Conservation (phyloP, 2,329 filamentous ascomycete genomes). For the Teratosphaeria epicoccoides region DNA sequence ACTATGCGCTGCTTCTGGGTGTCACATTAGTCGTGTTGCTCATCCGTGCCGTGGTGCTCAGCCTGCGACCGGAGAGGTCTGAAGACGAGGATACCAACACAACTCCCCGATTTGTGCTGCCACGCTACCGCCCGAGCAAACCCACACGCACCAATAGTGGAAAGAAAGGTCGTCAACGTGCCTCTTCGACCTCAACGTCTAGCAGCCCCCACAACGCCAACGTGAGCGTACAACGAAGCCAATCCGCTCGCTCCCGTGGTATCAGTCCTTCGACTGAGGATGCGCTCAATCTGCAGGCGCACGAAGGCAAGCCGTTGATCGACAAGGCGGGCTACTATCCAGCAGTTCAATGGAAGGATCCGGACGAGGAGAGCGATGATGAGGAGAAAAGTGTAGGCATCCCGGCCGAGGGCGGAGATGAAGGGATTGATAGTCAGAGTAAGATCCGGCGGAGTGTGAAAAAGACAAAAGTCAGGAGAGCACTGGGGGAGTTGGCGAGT, state of each 20-base stretch:
- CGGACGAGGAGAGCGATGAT: constrained; percentile 17
- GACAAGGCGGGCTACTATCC: constrained; percentile 35
- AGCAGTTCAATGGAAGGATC: constrained; percentile 21
- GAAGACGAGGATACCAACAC: neutral
- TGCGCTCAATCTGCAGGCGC: constrained; percentile 7
- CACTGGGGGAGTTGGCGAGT: constrained; percentile 48
- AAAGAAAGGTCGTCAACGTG: constrained; percentile 21
- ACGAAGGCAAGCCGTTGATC: constrained; percentile 25
- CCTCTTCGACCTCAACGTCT: constrained; percentile 25
- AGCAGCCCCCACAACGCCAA: constrained; percentile 11
- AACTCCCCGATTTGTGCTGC: constrained; percentile 4
- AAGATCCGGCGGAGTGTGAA: constrained; percentile 25
- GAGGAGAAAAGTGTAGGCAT: constrained; percentile 10
- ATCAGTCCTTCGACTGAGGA: constrained; percentile 23
- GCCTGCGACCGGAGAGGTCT: constrained; percentile 10
- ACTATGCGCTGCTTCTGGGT: constrained; percentile 56
- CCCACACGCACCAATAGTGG: constrained; percentile 10
- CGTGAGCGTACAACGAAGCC: constrained; percentile 21
- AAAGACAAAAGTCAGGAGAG: constrained; percentile 34
- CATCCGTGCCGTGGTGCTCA: constrained; percentile 33
- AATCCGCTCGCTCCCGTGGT: constrained; percentile 27
- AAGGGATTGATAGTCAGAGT: constrained; percentile 15
- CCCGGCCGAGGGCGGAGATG: constrained; percentile 6
- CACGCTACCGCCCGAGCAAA: constrained; percentile 7
- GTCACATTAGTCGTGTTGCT: constrained; percentile 41